Evolutionary conservation across 257 asterid species (phyloP).

Genomic region (Capsicum chinense): DNA sequence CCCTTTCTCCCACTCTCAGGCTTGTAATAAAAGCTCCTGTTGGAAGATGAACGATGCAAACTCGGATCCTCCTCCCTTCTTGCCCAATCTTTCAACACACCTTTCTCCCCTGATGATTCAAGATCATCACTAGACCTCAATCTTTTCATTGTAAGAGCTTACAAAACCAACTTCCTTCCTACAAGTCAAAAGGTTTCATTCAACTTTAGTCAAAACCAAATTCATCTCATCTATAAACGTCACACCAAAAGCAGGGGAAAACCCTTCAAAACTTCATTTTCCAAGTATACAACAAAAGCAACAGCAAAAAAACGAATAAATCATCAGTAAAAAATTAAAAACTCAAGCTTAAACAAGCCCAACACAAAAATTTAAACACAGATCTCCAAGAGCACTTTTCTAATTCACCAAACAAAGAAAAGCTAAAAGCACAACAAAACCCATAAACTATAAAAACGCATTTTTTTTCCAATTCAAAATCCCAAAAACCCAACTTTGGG

Average conservation of each 20-base stretch:
- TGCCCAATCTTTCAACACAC: constrained; percentile 75
- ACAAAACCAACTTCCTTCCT: constrained; percentile 23
- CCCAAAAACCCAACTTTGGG: no score
- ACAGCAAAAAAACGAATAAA: constrained; percentile 21
- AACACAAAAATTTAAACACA: background rate
- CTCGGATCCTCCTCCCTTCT: constrained; percentile 70
- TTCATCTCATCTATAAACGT: constrained; percentile 9
- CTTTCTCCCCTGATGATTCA: constrained; percentile 76
- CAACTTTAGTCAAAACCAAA: constrained; percentile 27
- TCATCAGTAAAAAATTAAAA: background rate
- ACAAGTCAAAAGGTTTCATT: constrained; percentile 34
- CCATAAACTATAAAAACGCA: background rate
- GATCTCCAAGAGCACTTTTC: constrained; percentile 28
- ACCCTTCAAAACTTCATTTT: background rate
- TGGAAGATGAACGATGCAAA: constrained; percentile 73
- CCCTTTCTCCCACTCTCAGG: constrained; percentile 77
- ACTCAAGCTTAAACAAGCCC: background rate
- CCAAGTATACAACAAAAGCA: background rate
- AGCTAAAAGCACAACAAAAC: constrained; percentile 8
- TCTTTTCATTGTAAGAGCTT: constrained; percentile 64
- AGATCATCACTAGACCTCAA: constrained; percentile 90
- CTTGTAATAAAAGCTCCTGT: constrained; percentile 72
- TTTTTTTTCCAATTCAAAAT: no score
- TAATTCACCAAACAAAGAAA: background rate
- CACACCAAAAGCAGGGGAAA: background rate